Percentiles rank a stretch among this genome's conserved stretches.
These are phyloP conservation scores for Stellera chamaejasme DNA, from an alignment of 345 rosid genomes.

Conservation along the genomic window DNA sequence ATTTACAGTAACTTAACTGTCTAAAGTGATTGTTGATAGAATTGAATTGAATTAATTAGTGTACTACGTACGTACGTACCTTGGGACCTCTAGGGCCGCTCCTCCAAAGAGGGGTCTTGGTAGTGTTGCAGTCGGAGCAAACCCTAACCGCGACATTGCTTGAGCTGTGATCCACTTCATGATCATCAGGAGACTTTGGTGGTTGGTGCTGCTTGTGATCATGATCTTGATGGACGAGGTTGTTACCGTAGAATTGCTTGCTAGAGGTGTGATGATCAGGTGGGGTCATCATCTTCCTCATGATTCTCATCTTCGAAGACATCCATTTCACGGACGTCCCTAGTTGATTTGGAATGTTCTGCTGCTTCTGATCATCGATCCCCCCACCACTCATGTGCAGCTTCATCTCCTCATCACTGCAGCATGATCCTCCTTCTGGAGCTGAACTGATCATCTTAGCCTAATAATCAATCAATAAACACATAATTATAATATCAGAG, in stretches of 20 bases:
- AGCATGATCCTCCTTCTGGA: conserved; percentile 23
- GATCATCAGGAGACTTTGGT: conserved; percentile 10
- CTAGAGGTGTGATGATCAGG: conserved; percentile 12
- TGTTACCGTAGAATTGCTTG: conserved; percentile 12
- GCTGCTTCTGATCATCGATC: conserved; percentile 15
- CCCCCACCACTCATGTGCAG: conserved; percentile 27
- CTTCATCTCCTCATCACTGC: conserved; percentile 17
- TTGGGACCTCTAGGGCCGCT: conserved; percentile 94
- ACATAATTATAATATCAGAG: neutral
- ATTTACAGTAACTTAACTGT: too few relatives aligned
- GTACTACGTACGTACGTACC: conserved; percentile 49
- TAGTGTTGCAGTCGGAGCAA: conserved; percentile 88
- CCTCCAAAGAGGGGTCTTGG: conserved; percentile 97
- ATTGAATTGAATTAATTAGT: too few relatives aligned
- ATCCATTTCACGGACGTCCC: conserved; percentile 51
- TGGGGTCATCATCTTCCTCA: conserved; percentile 59
- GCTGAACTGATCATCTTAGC: conserved; percentile 10
- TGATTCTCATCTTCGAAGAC: conserved; percentile 83
- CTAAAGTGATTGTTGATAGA: too few relatives aligned
- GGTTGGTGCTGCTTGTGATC: conserved; percentile 23
- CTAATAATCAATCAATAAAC: conserved; percentile 16
- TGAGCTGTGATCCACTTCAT: conserved; percentile 20
- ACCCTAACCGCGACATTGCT: conserved; percentile 41
- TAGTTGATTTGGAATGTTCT: conserved; percentile 1
- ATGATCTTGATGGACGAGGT: conserved; percentile 5